Evolutionary conservation across 495 filamentous ascomycete genomes (phyloP), one percentile per base, ranked within the genome.

Genomic region (Neurospora tetrasperma): DNA sequence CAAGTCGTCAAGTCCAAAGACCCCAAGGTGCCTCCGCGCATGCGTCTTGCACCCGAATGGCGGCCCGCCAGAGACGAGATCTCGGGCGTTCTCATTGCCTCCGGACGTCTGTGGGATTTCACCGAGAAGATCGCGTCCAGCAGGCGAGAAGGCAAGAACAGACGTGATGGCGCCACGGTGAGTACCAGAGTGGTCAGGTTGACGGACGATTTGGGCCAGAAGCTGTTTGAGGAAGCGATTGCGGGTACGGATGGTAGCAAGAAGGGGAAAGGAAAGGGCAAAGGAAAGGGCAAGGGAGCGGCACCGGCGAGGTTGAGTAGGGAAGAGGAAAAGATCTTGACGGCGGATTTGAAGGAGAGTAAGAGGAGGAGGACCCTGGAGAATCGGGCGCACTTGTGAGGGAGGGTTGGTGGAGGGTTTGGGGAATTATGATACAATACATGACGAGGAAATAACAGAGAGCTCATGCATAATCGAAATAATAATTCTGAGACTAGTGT

Each of bases 71-170:
- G 94, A 46, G 90, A 93, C 76, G 76, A 81, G 1, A 78, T 79
- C 10, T 89, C 87, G 0, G 91, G 90, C 1, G 81, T 82, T 9
- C 86, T 99, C 0, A 73, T 90, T 5, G 85, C 90, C 2, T 83
- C 89, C 66, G 96, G 95, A 0, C 86, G 86, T 70, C 83, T 98
- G 18, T 98, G 96, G 96, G 88, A 92, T 43, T 97, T 97, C 75
- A 93, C 91, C 7, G 94, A 97, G 80, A 86, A 88, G 76, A 97
- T 99, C 69, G 92, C 93, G 8, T 86, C 89, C 69, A 92, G 89
- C 44, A 82, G 96, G 73, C 86, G 94, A 43, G 96, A 98, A 84
- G 96, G 96, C 7, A 98, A 98, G 88, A 97, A 98, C 81, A 82
- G 96, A 16, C 86, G 96, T 38, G 96, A 99, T 80, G 94, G 94